Evolutionary conservation across 2,329 filamentous ascomycete species (phyloP), one percentile per base, ranked within the genome.

Genomic region (Trichoderma harzianum): DNA sequence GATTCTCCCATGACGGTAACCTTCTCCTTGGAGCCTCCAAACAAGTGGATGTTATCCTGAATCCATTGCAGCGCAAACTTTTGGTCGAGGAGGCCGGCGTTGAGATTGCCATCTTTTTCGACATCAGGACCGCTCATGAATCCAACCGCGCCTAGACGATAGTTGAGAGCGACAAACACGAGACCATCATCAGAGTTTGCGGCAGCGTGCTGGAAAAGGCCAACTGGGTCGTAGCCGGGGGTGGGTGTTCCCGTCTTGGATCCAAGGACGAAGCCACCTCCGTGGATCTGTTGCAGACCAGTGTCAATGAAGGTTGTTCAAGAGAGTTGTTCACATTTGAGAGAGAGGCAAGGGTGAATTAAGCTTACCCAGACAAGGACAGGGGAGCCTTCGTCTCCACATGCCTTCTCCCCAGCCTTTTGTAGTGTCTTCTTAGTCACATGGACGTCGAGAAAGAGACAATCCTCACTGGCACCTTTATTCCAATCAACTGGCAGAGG

Each of bases 21-120:
- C 4, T 34, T 34, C 10, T 83, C 82, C 1, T 74, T 74, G 0
- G 81, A 80, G 63, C 88, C 82, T 10, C 87, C 86, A 71, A 89
- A 88, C 3, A 79, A 74, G 34, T 79, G 73, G 55, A 88, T 87
- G 72, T 88, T 78, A 2, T 80, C 79, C 51, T 87, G 82, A 21
- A 51, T 51, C 43, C 43, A 51, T 21, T 51, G 43, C 43, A 51
- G 43, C 2, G 43, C 43, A 51, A 51, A 21, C n/a, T 12, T 51
- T 51, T 51, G 43, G 0, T 51, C 43, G 43, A 51, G 43, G 5
- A 51, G 43, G 3, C 43, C 43, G 10, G 43, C 43, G 43, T 51
- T 51, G n/a, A 51, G 43, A 3, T 21, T 51, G 10, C 43, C 43
- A 4, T 51, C n/a, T 21, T 51, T 51, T 12, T 51, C 43, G 43